Evolutionary conservation across 108 stramenopile genomes (phyloP).

Genomic region (Cyclotella cryptica): DNA sequence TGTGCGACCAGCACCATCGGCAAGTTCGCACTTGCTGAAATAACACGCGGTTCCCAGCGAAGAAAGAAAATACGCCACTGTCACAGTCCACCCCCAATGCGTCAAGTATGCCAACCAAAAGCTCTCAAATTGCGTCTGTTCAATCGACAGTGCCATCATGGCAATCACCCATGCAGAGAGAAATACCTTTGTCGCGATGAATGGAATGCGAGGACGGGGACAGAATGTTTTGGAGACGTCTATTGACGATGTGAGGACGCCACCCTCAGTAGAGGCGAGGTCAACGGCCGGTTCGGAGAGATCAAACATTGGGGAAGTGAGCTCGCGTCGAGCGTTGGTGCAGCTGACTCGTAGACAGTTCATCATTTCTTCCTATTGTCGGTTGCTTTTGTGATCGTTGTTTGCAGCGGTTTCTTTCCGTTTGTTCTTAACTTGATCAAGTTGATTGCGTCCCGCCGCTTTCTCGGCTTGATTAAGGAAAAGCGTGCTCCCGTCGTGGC

Average conservation of each 20-base stretch:
- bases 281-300: slow-evolving; percentile 7
- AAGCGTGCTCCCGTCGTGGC: no score
- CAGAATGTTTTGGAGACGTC: slow-evolving; percentile 10
- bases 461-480: no score
- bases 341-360: background rate
- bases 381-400: no score
- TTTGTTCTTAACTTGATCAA: no score
- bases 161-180: slow-evolving; percentile 16
- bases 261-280: background rate
- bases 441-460: no score
- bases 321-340: slow-evolving; percentile 7
- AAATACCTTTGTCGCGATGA: slow-evolving; percentile 5
- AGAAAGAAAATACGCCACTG: slow-evolving; percentile 11
- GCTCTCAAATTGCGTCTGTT: background rate
- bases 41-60: slow-evolving; percentile 13
- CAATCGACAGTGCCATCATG: slow-evolving; percentile 10
- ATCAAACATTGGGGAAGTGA: slow-evolving; percentile 15
- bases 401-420: no score
- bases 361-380: no score
- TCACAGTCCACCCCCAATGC: slow-evolving; percentile 10
- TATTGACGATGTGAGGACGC: background rate
- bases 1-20: background rate
- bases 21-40: background rate
- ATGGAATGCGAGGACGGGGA: slow-evolving; percentile 15
- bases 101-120: slow-evolving; percentile 37